Evolutionary conservation across 2,329 filamentous ascomycete genomes (phyloP).

Genomic region (Ascomycota sp.): DNA sequence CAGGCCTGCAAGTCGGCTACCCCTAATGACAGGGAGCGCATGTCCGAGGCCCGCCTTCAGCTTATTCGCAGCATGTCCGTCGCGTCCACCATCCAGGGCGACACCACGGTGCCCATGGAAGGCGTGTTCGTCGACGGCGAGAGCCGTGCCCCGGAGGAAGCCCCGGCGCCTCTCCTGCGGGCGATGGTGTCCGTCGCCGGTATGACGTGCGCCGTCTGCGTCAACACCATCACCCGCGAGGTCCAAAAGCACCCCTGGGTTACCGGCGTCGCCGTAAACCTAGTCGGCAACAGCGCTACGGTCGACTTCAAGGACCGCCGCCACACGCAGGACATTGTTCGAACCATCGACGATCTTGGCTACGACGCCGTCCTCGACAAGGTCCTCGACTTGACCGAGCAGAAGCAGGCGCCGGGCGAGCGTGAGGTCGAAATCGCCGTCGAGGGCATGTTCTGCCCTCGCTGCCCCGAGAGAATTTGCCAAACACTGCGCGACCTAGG

Average conservation of each 20-base stretch:
- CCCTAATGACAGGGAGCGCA: constrained; percentile 2
- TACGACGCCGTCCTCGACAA: constrained; percentile 40
- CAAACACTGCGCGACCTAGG: constrained; percentile 30
- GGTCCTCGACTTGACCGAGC: constrained; percentile 19
- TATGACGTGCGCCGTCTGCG: constrained; percentile 53
- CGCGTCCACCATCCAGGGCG: constrained; percentile 2
- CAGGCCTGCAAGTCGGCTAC: constrained; percentile 11
- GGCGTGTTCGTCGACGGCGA: constrained; percentile 5
- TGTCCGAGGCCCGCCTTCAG: constrained; percentile 1
- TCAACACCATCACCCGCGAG: constrained; percentile 36
- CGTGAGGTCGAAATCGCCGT: constrained; percentile 42
- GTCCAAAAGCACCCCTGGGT: constrained; percentile 35
- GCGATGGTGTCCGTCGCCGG: constrained; percentile 39
- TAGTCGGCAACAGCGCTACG: constrained; percentile 43
- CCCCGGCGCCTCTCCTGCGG: constrained; percentile 15
- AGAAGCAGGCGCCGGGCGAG: constrained; percentile 15
- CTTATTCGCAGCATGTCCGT: constrained; percentile 1
- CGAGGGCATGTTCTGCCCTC: constrained; percentile 52
- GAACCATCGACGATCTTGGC: constrained; percentile 38
- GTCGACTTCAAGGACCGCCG: constrained; percentile 26
- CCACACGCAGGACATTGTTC: constrained; percentile 12
- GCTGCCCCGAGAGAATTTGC: constrained; percentile 40
- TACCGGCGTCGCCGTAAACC: constrained; percentile 33
- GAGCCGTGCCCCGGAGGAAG: not conserved
- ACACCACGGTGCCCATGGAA: constrained; percentile 5